Evolutionary conservation across 1,284 basidiomycete genomes (phyloP), one percentile per base, ranked within the genome.

Genomic region (Neotropicomus parvogracilis): DNA sequence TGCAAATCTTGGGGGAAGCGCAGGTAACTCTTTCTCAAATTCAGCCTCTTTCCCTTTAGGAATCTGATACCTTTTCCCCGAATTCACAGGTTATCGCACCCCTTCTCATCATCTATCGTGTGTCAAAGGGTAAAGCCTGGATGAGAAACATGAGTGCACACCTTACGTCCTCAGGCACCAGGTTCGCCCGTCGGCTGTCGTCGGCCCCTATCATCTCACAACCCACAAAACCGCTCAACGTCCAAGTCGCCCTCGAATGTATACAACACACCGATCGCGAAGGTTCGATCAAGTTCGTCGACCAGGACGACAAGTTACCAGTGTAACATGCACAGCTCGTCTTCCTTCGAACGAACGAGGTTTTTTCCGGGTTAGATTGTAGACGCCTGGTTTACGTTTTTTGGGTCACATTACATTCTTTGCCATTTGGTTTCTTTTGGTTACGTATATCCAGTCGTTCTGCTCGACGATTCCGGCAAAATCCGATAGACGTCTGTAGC

Each of bases 91-190:
- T 62, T n/a, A 52, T 67, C 11, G 63, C 66, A 6, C 62, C 63
- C 1, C 59, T 68, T 29, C 62, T 65, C 20, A 65, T 65, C 40
- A 66, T 64, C 36, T 63, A 64, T 35, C 66, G 66, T 21, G 54
- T 65, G 17, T 54, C 63, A 2, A 58, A 66, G 36, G 66, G 63
- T n/a, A 67, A 64, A 36, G 64, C 63, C 6, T 64, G 64, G 63
- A 44, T 53, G 6, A 46, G 7, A 16, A 51, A 62, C 1, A 29
- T 50, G 24, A 47, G 54, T 5, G 48, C 48, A 12, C 50, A 41
- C 17, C 20, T 42, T 20, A 28, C 27, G 1, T 40, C 43, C n/a
- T 40, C 50, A 0, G 29, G 4, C 31, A 48, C 54, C 8, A 32
- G 52, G 10, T 43, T 16, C 19, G 32, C 48, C 37, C 58, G 36